Evolutionary conservation across 2,329 filamentous ascomycete genomes (phyloP).

Genomic region (Aurifilum marmelostoma): DNA sequence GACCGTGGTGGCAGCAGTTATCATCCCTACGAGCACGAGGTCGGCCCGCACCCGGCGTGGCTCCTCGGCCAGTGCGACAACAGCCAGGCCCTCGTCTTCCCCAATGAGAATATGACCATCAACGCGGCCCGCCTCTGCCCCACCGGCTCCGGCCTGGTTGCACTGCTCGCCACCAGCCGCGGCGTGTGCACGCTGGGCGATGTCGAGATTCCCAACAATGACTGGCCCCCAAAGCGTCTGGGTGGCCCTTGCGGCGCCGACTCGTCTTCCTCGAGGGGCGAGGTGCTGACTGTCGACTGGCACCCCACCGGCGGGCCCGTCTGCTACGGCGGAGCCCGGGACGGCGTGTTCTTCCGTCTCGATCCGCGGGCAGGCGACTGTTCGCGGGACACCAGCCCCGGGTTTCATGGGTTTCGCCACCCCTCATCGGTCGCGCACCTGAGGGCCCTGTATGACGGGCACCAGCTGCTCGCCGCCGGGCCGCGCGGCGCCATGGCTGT

Average conservation of each 20-base stretch:
- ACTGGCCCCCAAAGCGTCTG: slow-evolving; percentile 33
- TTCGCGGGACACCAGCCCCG: neutral
- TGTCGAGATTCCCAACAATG: slow-evolving; percentile 38
- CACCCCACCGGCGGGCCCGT: slow-evolving; percentile 46
- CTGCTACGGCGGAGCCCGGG: slow-evolving; percentile 55
- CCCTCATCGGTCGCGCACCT: slow-evolving; percentile 53
- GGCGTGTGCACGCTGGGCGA: slow-evolving; percentile 48
- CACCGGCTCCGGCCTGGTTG: slow-evolving; percentile 43
- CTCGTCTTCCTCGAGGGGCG: slow-evolving; percentile 26
- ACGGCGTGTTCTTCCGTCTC: slow-evolving; percentile 48
- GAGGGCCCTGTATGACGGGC: slow-evolving; percentile 47
- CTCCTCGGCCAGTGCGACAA: slow-evolving; percentile 40
- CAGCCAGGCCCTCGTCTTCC: slow-evolving; percentile 13
- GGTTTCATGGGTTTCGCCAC: slow-evolving; percentile 37
- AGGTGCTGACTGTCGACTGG: slow-evolving; percentile 56
- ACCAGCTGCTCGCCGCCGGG: slow-evolving; percentile 58
- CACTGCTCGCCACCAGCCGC: slow-evolving; percentile 51
- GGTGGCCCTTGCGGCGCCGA: neutral
- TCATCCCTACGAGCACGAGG: slow-evolving; percentile 31
- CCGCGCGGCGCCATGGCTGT: slow-evolving; percentile 53
- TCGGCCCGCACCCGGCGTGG: slow-evolving; percentile 40
- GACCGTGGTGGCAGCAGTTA: slow-evolving; percentile 32
- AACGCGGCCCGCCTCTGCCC: slow-evolving; percentile 45
- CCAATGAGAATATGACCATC: slow-evolving; percentile 27
- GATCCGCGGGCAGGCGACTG: slow-evolving; percentile 46